Evolutionary conservation across 768 basidiomycete genomes (phyloP).

Genomic region (Mycena venus): DNA sequence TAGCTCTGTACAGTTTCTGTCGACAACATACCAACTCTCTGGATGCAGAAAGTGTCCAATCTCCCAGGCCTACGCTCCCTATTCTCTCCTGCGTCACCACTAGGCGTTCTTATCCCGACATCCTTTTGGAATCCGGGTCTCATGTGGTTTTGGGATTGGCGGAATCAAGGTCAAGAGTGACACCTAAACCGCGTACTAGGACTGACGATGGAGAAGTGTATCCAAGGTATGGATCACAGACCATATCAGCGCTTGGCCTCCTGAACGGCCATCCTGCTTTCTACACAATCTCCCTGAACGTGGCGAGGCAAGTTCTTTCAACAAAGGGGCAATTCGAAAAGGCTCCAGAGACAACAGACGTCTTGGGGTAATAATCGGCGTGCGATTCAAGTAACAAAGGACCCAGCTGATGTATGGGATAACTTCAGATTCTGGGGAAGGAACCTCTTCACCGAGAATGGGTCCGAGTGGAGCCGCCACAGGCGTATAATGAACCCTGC

Average conservation of each 20-base stretch:
- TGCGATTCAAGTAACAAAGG: too few relatives aligned
- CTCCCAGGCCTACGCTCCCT: background rate
- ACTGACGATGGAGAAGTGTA: background rate
- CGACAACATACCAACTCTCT: background rate
- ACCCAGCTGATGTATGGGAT: background rate
- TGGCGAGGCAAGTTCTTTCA: background rate
- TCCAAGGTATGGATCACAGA: background rate
- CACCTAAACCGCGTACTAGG: background rate
- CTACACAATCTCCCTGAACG: background rate
- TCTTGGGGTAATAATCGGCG: background rate
- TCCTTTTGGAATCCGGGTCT: background rate
- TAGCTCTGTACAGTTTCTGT: background rate
- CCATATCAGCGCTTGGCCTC: background rate
- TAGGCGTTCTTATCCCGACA: background rate
- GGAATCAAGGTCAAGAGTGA: background rate
- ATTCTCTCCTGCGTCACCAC: background rate
- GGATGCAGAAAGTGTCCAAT: background rate
- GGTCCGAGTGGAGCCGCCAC: conserved; percentile 15
- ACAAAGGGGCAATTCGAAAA: conserved; percentile 5
- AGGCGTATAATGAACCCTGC: conserved; percentile 16
- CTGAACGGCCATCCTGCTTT: background rate
- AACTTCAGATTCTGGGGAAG: background rate
- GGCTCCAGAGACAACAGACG: background rate
- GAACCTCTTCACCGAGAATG: conserved; percentile 16
- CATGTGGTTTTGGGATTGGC: background rate